A percentile compares a stretch with the other conserved stretches of the same genome.
Evolutionary conservation across 148 eudicot species (phyloP).

Genomic region (Pharnaceum exiguum): DNA sequence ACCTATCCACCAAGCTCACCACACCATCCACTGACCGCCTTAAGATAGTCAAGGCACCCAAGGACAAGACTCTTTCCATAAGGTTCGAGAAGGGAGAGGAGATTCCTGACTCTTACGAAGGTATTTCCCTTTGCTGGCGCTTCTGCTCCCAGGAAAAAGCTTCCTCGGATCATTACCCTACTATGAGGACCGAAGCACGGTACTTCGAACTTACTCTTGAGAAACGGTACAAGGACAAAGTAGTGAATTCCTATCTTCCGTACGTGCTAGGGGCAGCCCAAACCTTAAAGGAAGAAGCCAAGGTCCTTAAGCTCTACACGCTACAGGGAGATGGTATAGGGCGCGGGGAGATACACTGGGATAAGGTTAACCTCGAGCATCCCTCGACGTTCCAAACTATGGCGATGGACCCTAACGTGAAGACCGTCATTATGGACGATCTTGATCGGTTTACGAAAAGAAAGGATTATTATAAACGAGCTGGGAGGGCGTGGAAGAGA

Average conservation of each 20-base stretch:
- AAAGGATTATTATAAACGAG: slow-evolving; percentile 36
- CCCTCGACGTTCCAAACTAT: slow-evolving; percentile 45
- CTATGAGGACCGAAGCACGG: slow-evolving; percentile 12
- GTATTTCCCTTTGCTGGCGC: slow-evolving; percentile 33
- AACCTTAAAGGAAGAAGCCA: slow-evolving; percentile 23
- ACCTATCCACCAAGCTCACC: slow-evolving; percentile 40
- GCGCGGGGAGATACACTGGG: slow-evolving; percentile 17
- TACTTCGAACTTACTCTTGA: slow-evolving; percentile 45
- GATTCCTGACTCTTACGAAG: slow-evolving; percentile 27
- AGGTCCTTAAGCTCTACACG: slow-evolving; percentile 34
- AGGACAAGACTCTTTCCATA: slow-evolving; percentile 37
- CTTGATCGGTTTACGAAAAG: slow-evolving; percentile 37
- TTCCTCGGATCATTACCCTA: slow-evolving; percentile 9
- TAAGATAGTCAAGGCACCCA: slow-evolving; percentile 36
- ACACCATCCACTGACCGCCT: slow-evolving; percentile 37
- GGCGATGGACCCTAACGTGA: slow-evolving; percentile 36
- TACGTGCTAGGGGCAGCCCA: slow-evolving; percentile 15
- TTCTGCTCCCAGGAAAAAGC: slow-evolving; percentile 32
- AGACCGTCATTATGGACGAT: slow-evolving; percentile 29
- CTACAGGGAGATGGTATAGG: slow-evolving; percentile 10
- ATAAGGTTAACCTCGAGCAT: slow-evolving; percentile 33
- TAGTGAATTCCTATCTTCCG: slow-evolving; percentile 31
- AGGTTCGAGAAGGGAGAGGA: slow-evolving; percentile 34
- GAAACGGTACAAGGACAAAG: slow-evolving; percentile 26
- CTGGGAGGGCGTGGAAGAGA: slow-evolving; percentile 57